Evolutionary conservation across 2,329 filamentous ascomycete genomes (phyloP).

Genomic region (Fusarium beomiforme): DNA sequence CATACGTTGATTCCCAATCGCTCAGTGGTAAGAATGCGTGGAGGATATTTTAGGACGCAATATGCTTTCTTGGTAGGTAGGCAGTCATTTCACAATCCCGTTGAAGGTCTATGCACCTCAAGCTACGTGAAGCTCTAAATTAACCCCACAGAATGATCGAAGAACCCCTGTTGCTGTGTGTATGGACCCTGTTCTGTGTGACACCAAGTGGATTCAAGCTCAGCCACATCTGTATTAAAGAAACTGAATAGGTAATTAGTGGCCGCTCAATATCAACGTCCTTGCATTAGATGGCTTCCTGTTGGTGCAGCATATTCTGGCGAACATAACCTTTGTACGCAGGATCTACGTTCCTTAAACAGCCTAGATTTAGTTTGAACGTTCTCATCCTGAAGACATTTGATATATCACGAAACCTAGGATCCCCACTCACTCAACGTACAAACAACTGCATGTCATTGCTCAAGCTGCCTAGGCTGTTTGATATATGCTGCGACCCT

Average conservation of each 20-base stretch:
- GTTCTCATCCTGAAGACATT: not conserved
- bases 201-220: not conserved
- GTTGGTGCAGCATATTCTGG: not conserved
- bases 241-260: not conserved
- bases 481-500: not conserved
- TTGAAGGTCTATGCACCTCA: too few relatives aligned
- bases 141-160: not conserved
- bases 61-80: too few relatives aligned
- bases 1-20: too few relatives aligned
- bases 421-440: not conserved
- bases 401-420: not conserved
- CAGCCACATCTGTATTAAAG: slow-evolving; percentile 30
- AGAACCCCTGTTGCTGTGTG: not conserved
- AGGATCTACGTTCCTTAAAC: not conserved
- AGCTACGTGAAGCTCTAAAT: not conserved
- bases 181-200: not conserved
- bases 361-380: not conserved
- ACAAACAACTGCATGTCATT: not conserved
- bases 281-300: not conserved
- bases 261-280: not conserved
- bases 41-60: too few relatives aligned
- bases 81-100: too few relatives aligned
- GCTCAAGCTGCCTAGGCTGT: not conserved
- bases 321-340: not conserved
- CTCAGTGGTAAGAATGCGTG: too few relatives aligned